Base-by-base conservation (phyloP, 2,329 filamentous ascomycete genomes). In the Ascochyta fabae region DNA sequence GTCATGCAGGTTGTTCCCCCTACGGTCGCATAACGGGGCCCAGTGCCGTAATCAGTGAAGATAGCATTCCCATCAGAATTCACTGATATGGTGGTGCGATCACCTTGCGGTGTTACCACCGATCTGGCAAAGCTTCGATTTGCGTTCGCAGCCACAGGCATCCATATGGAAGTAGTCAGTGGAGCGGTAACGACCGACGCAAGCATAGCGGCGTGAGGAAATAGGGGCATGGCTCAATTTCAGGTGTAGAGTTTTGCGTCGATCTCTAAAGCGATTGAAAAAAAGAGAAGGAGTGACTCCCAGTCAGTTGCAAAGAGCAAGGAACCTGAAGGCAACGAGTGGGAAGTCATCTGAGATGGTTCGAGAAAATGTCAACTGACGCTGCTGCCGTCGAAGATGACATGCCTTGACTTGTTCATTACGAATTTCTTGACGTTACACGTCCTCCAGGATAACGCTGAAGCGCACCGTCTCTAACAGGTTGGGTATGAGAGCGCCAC, bases 121-220 rank as follows among this genome's bases (percentile, higher is more conserved):
- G 69, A 71, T 10, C 44, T 69, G 24, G 62, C 26, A 48, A 65
- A 67, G 3, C 52, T 56, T 8, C 59, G 34, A 7, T 64, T 51
- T 4, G 48, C 34, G 22, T 54, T 53, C 24, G 53, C 47, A 16
- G 50, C 41, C 27, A 64, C 50, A 3, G 68, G 67, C 44, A 71
- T 46, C 66, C 69, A 71, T 10, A 70, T 60, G 2, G 68, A 67
- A 7, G 70, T 72, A 4, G 69, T 73, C 13, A 70, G 22, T 24
- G 68, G 48, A 8, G 70, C 69, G n/a, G 65, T 46, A 15, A 62
- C 65, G 13, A 50, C 53, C 7, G 65, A 54, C 13, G 63, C 64
- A 46, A 71, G 59, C 15, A 69, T 48, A 16, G 69, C 47, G 31
- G 60, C 43, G 8, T 59, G 59, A 16, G 67, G 51, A 22, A 71